Percentiles rank a stretch among this genome's conserved stretches.
These are phyloP conservation scores for Rhododendron molle DNA, from an alignment of 148 eudicot species.

Conservation along the genomic window DNA sequence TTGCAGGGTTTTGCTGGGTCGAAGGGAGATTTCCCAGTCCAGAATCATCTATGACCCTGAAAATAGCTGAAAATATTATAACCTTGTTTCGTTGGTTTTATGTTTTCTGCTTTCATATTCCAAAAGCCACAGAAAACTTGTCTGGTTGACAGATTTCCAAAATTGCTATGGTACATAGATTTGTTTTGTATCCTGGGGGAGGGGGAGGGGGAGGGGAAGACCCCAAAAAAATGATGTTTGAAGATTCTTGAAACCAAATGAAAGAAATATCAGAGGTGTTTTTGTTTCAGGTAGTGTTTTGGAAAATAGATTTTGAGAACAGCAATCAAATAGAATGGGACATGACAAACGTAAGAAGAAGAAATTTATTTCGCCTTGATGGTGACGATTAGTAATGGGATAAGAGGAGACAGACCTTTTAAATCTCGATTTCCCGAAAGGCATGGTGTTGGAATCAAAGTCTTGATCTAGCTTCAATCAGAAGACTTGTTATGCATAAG, in stretches of 20 bases:
- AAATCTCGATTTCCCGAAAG: conserved; percentile 1
- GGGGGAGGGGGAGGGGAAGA: too few species aligned
- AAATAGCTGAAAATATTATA: background rate
- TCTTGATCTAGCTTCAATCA: background rate
- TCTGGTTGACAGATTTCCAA: background rate
- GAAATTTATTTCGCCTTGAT: background rate
- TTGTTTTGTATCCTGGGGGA: background rate
- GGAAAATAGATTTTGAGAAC: background rate
- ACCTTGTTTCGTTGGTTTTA: background rate
- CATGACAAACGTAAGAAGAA: background rate
- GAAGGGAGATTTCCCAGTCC: conserved; percentile 1
- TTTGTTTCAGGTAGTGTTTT: background rate
- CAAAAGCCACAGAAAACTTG: background rate
- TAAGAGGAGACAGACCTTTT: background rate
- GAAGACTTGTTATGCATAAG: background rate
- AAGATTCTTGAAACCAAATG: background rate
- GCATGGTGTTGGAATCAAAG: background rate
- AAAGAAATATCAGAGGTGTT: background rate
- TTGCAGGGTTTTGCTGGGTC: background rate
- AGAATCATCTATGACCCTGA: background rate
- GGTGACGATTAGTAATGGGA: background rate
- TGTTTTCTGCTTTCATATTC: background rate
- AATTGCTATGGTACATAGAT: background rate
- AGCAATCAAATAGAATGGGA: background rate
- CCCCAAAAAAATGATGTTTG: background rate